Evolutionary conservation across 352 stramenopile genomes (phyloP), one percentile per base, ranked within the genome.

Genomic region (Pythium phragmitis): DNA sequence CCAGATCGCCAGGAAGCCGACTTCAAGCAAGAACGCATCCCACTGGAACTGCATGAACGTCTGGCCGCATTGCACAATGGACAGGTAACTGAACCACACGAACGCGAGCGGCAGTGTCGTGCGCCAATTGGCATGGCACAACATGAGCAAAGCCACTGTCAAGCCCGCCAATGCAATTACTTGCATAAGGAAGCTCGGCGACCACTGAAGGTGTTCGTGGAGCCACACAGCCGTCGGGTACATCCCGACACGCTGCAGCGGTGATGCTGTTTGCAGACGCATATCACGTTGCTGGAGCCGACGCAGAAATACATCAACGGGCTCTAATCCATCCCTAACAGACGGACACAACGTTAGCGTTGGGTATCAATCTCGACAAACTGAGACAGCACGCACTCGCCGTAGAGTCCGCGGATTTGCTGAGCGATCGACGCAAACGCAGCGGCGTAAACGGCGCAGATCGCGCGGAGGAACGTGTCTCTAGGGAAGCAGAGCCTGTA

Each of bases 21-120:
- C 79, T 75, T 98, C 92, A 3, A 97, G 62, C 14, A 98, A 62
- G 14, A 98, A 71, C n/a, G 82, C 83, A 65, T 98, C 94, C 91
- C 92, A 98, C 76, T 98, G 91, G 69, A 97, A 97, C 19, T 74
- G 77, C 63, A 97, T 89, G 68, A 98, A 98, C 19, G 80, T 87
- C 30, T 89, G 79, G n/a, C 89, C 91, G 19, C 82, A 79, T 39
- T 82, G 73, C n/a, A 77, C 72, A 39, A 94, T 77, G 42, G 91
- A 85, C 13, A 98, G 72, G 50, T 92, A 92, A 67, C 77, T 83
- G 43, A 93, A 57, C 71, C 77, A 88, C 30, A 84, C 26, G 4
- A 83, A 19, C 12, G 57, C 51, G 11, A 88, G 43, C 7, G 72
- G 64, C 19, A 76, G 34, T 3, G 75, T 65, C 12, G 67, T 74